These are phyloP conservation scores for Pulveroboletus sp. DNA, from an alignment of 768 basidiomycete species.

Conservation along the genomic window DNA sequence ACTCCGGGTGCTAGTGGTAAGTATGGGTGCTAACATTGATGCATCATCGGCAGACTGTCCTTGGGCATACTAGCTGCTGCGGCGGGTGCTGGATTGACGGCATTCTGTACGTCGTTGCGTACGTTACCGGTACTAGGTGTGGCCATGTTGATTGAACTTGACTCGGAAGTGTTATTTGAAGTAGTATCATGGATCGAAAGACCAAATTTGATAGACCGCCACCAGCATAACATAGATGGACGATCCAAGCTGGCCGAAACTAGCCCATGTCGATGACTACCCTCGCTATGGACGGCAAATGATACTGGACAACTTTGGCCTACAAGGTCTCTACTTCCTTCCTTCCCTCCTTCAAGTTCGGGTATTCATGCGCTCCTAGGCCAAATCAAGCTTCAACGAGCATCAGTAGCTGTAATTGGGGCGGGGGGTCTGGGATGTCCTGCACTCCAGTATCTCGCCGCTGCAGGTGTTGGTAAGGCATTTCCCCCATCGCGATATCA, in stretches of 20 bases:
- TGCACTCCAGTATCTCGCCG: constrained; percentile 89
- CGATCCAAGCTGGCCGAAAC: constrained; percentile 14
- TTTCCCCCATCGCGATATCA: neutral
- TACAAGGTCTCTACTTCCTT: constrained; percentile 55
- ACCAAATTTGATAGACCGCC: neutral
- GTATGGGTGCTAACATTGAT: constrained; percentile 29
- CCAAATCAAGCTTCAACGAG: constrained; percentile 74
- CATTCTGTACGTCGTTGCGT: constrained; percentile 15
- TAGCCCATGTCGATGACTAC: constrained; percentile 66
- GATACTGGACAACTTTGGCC: constrained; percentile 87
- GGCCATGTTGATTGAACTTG: constrained; percentile 12
- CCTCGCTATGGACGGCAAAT: constrained; percentile 94
- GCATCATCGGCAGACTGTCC: constrained; percentile 39
- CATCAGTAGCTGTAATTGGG: constrained; percentile 84
- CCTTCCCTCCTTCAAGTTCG: neutral
- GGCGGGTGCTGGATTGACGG: constrained; percentile 12
- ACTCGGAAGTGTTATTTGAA: too few species aligned
- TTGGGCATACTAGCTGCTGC: constrained; percentile 18
- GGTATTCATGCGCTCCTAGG: constrained; percentile 43
- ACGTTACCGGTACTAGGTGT: constrained; percentile 1
- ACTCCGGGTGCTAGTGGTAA: neutral
- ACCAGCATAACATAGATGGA: constrained; percentile 1
- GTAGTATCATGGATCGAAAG: too few species aligned
- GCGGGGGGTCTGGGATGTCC: constrained; percentile 97
- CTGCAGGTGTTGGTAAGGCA: constrained; percentile 85